These are phyloP conservation scores for Fusarium brachygibbosum DNA, from an alignment of 2,329 filamentous ascomycete species.

Conservation along the genomic window DNA sequence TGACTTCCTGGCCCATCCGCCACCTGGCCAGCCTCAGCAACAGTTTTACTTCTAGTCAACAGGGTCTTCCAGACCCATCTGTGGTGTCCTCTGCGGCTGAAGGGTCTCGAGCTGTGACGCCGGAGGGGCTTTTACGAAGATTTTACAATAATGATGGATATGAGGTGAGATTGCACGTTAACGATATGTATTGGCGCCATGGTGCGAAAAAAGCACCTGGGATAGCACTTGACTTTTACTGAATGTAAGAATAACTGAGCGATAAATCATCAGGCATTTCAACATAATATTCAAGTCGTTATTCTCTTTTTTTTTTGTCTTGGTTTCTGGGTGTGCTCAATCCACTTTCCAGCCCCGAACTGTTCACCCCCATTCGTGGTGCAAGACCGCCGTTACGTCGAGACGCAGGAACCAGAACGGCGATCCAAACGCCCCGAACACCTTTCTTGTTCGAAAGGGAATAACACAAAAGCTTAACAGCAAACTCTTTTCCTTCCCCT, in stretches of 20 bases:
- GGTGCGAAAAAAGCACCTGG: conserved; percentile 13
- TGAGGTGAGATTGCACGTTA: conserved; percentile 20
- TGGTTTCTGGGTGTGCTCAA: conserved; percentile 7
- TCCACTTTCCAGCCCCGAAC: not conserved
- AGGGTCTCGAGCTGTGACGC: not conserved
- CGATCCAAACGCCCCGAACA: conserved; percentile 1
- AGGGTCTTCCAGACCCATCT: not conserved
- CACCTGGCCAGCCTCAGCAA: conserved; percentile 69
- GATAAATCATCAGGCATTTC: conserved; percentile 17
- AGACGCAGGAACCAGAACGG: not conserved
- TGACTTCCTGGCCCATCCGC: conserved; percentile 71
- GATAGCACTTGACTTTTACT: conserved; percentile 24
- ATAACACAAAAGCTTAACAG: conserved; percentile 18
- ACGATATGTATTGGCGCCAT: conserved; percentile 19
- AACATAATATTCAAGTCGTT: conserved; percentile 37
- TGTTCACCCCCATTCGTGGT: not conserved
- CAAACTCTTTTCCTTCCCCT: not conserved
- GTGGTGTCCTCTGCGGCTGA: not conserved
- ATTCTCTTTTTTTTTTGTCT: conserved; percentile 18
- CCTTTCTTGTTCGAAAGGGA: not conserved
- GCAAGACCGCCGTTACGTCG: conserved; percentile 2
- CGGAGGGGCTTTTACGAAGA: not conserved
- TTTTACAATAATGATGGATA: conserved; percentile 9
- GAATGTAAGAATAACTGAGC: conserved; percentile 19
- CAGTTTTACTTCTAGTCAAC: conserved; percentile 67